Base-by-base conservation (phyloP, 805 yeast genomes). In the Sugiyamaella qingdaonensis region DNA sequence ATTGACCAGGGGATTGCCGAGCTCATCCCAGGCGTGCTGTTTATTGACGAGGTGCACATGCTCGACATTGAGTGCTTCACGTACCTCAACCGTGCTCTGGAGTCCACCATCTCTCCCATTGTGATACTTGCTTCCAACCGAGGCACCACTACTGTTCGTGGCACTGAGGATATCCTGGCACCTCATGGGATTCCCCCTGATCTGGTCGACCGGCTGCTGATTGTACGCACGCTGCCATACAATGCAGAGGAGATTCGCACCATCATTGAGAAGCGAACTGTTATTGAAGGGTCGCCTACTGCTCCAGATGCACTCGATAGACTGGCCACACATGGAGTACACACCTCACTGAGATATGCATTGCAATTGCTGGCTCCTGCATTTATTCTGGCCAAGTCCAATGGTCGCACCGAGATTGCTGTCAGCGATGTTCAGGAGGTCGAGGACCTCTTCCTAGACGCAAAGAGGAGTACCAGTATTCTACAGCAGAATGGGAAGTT, bases 151-250 rank as follows among this genome's bases (percentile, higher is more conserved):
- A 82, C 89, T 2, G 86, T 95, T 24, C 81, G 95, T 62, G 99
- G 99, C 43, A 86, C 97, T 5, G 84, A 78, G 31, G 95, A 86
- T 63, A 77, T 82, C 46, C 79, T 79, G 55, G 85, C 96, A 16
- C 97, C 99, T 44, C 99, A 94, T 68, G 99, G 99, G 36, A 82
- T 92, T 58, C 99, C 99, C 31, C 86, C 96, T 10, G 99, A 94
- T 74, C 78, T 94, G 67, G 77, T 91, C 56, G 99, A 94, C 72
- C 78, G 99, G 61, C 75, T 92, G 58, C 81, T 94, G 62, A 94
- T 94, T 64, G 90, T 94, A 46, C 84, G 95, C 70, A 94, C 99
- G 4, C 76, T 88, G 57, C 90, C 95, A n/a, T 94, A 94, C 75
- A 77, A 77, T 55, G 82, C 78, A 56, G 90, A 84, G 32, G 99